Conservation (phyloP, 1,284 basidiomycete genomes). For the Cryptococcus sp. region DNA sequence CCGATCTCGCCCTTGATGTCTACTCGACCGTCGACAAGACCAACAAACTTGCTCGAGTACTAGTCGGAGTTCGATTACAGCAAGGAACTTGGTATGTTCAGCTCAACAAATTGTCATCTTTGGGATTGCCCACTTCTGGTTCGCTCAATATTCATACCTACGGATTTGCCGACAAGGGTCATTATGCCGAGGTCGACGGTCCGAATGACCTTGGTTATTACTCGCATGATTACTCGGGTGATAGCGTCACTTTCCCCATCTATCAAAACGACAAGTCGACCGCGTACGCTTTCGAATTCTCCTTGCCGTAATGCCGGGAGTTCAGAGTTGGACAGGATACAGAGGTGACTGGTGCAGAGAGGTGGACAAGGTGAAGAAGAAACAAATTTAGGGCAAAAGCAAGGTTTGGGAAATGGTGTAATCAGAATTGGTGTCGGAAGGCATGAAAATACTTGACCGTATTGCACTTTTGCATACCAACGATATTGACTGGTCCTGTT, state of each 20-base stretch:
- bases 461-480: no score
- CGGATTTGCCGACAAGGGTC: slow-evolving; percentile 5
- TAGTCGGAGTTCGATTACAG: slow-evolving; percentile 4
- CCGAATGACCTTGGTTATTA: slow-evolving; percentile 1
- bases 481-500: no score
- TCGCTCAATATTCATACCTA: slow-evolving; percentile 6
- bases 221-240: slow-evolving; percentile 2
- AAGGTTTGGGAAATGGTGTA: no score
- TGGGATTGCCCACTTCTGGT: slow-evolving; percentile 4
- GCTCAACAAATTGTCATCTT: slow-evolving; percentile 3
- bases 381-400: no score
- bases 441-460: no score
- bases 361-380: no score
- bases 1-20: slow-evolving; percentile 6
- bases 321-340: no score
- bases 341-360: no score
- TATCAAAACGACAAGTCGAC: slow-evolving; percentile 8
- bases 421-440: no score
- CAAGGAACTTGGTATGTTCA: slow-evolving; percentile 6
- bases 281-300: slow-evolving; percentile 1
- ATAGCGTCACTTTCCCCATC: slow-evolving; percentile 9
- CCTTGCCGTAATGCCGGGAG: background rate
- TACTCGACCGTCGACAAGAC: slow-evolving; percentile 6
- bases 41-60: slow-evolving; percentile 4
- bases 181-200: slow-evolving; percentile 4